phyloP scores from a whole-genome alignment of 2,329 filamentous ascomycete genomes.

The Alternaria viburni region DNA sequence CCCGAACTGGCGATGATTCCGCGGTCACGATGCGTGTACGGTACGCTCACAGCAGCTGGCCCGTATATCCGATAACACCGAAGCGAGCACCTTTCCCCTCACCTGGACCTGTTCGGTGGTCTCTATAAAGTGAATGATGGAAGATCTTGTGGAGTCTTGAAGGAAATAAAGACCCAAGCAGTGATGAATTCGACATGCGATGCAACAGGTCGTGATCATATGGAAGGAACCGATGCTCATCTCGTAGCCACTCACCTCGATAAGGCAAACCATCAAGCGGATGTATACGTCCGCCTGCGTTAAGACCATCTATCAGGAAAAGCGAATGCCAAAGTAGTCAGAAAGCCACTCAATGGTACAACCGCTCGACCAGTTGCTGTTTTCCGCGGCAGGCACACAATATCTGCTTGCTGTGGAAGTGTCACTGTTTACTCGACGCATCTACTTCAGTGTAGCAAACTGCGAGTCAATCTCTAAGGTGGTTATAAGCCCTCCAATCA shows the following conservation, averaged over 20 bases:
- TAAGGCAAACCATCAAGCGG: background rate
- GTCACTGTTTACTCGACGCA: background rate
- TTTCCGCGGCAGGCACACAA: background rate
- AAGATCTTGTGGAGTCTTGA: background rate
- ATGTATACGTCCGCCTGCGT: background rate
- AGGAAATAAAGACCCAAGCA: background rate
- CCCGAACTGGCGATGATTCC: background rate
- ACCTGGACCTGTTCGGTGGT: background rate
- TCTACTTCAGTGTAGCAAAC: background rate
- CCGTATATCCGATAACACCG: background rate
- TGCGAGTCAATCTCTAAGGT: background rate
- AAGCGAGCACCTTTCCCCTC: background rate
- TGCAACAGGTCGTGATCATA: background rate
- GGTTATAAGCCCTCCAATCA: background rate
- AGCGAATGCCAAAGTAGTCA: accelerated
- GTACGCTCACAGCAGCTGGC: background rate
- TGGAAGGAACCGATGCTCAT: background rate
- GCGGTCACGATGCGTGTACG: background rate
- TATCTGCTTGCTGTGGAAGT: background rate
- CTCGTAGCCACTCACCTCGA: background rate
- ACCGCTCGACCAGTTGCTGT: background rate
- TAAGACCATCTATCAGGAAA: background rate
- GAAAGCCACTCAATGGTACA: background rate
- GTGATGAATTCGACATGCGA: background rate
- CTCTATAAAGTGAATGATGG: background rate